Evolutionary conservation across 2,329 filamentous ascomycete species (phyloP).

Genomic region (Orbilia blumenaviensis): DNA sequence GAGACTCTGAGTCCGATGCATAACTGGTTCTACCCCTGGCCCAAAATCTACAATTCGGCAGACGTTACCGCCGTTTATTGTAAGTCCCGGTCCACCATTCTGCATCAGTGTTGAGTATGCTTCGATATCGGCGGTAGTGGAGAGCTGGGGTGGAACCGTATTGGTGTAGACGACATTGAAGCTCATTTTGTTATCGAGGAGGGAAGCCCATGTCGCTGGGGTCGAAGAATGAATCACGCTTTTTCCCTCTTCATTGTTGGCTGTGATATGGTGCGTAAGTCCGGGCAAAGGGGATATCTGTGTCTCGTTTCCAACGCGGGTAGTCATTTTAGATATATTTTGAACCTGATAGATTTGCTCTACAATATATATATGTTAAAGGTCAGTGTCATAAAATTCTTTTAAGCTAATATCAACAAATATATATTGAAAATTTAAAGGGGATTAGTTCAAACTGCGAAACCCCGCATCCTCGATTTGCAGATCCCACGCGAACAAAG

Average conservation of each 20-base stretch:
- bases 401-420: no score
- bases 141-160: constrained; percentile 60
- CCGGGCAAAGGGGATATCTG: constrained; percentile 16
- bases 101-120: constrained; percentile 57
- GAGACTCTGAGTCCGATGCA: constrained; percentile 68
- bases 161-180: constrained; percentile 63
- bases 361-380: neutral
- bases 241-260: constrained; percentile 60
- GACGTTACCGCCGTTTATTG: constrained; percentile 61
- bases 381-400: neutral
- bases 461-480: no score
- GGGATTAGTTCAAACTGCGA: no score
- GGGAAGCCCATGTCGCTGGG: constrained; percentile 55
- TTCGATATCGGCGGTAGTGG: constrained; percentile 60
- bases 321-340: neutral
- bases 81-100: constrained; percentile 45
- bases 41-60: constrained; percentile 65
- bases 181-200: constrained; percentile 59
- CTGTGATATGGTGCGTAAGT: constrained; percentile 59
- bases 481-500: no score
- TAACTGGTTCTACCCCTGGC: constrained; percentile 62
- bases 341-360: neutral
- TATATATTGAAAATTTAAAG: no score
- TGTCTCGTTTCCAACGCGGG: neutral
- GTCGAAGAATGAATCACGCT: constrained; percentile 60